phyloP scores from a whole-genome alignment of 2,329 filamentous ascomycete species.

The Calonectria pseudoreteaudii region DNA sequence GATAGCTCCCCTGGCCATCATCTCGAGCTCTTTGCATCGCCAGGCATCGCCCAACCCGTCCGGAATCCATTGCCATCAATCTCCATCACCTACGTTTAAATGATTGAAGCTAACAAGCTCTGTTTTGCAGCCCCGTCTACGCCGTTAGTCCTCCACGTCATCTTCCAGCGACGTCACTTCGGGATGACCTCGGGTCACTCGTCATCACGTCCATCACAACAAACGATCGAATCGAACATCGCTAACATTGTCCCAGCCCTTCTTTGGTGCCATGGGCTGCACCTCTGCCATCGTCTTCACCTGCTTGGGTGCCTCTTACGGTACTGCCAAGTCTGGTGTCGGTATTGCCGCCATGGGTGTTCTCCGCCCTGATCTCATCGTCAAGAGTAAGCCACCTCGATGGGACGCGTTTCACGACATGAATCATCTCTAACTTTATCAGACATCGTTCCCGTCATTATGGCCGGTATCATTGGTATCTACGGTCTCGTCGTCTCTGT shows the following conservation, averaged over 20 bases:
- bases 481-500: conserved; percentile 92
- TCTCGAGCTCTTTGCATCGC: conserved; percentile 45
- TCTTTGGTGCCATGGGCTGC: conserved; percentile 98
- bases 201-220: conserved; percentile 29
- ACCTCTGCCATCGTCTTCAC: conserved; percentile 97
- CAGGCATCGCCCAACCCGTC: conserved; percentile 16
- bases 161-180: conserved; percentile 47
- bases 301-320: conserved; percentile 96
- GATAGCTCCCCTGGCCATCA: conserved; percentile 44
- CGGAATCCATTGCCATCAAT: conserved; percentile 19
- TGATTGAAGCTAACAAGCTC: conserved; percentile 57
- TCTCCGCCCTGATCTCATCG: conserved; percentile 95
- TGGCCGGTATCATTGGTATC: conserved; percentile 99
- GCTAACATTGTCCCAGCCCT: conserved; percentile 69
- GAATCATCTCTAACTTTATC: conserved; percentile 32
- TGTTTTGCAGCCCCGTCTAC: conserved; percentile 85
- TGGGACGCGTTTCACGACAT: not conserved
- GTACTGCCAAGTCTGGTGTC: conserved; percentile 98
- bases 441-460: conserved; percentile 99
- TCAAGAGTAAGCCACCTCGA: conserved; percentile 84
- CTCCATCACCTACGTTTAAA: conserved; percentile 16
- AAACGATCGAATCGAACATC: conserved; percentile 31
- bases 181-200: conserved; percentile 33
- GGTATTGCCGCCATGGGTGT: conserved; percentile 99
- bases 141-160: conserved; percentile 80